These are phyloP conservation scores for Saraca asoca DNA, from an alignment of 331 rosid genomes.

Conservation along the genomic window DNA sequence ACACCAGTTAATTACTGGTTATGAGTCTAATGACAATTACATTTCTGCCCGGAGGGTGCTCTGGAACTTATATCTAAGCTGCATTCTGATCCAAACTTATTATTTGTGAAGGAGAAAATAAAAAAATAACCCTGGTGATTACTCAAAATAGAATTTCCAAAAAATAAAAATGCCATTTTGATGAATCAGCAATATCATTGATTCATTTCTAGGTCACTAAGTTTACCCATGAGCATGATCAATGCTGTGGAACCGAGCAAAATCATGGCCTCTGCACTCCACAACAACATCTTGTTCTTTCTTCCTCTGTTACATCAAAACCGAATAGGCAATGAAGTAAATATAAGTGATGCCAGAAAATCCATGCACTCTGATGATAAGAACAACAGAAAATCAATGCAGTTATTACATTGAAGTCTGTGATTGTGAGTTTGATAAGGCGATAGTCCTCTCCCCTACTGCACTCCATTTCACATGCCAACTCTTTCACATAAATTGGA, in stretches of 20 bases:
- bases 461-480: constrained; percentile 95
- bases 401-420: constrained; percentile 68
- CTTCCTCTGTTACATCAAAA: constrained; percentile 50
- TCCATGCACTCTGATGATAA: no score
- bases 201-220: constrained; percentile 28
- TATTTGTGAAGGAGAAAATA: no score
- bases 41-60: background rate
- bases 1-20: constrained; percentile 15
- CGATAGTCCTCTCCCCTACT: constrained; percentile 99
- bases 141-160: background rate
- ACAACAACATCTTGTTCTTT: constrained; percentile 67
- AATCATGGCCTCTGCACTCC: constrained; percentile 94
- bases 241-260: constrained; percentile 68
- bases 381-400: constrained; percentile 11
- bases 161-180: background rate
- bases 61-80: background rate
- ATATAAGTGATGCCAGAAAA: constrained; percentile 15
- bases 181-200: constrained; percentile 24
- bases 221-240: constrained; percentile 91
- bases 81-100: background rate
- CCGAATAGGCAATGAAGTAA: constrained; percentile 17
- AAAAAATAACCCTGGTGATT: no score
- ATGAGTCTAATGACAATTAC: constrained; percentile 6
- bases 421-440: constrained; percentile 83
- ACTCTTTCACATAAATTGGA: constrained; percentile 52